Evolutionary conservation across 2,329 filamentous ascomycete species (phyloP), one percentile per base, ranked within the genome.

Genomic region (Cladosporium sp.): DNA sequence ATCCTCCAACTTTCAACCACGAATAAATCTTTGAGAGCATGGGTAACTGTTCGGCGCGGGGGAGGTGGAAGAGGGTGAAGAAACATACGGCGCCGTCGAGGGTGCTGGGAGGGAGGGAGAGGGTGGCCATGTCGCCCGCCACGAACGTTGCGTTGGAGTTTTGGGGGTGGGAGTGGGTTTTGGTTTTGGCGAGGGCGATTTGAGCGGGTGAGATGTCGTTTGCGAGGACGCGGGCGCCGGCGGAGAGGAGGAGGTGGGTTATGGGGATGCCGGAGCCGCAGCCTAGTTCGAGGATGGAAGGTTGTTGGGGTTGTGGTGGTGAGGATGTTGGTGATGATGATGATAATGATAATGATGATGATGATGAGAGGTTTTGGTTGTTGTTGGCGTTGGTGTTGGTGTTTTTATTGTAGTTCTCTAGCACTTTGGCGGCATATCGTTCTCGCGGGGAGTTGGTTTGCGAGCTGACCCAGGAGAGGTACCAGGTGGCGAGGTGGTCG

Each of bases 211-310:
- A 73, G 46, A 73, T 71, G 58, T 72, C 71, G 65, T 72, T 72
- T 2, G 67, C 70, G 13, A 67, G 39, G 0, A 73, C 72, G 63
- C 16, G 58, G 10, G 67, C 67, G 59, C 69, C 69, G 14, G 48
- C 61, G 25, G 69, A 60, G 39, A 74, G 67, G 26, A 76, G 71
- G 48, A 70, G 66, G 23, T 67, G 65, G 1, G 70, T 69, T 14
- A 70, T 66, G 11, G 79, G 79, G 0, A 78, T 66, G 5, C 79
- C 79, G 28, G 78, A 74, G 36, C 79, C 79, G 65, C 78, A 80
- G 63, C 80, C 79, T 34, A 81, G 69, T 65, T 81, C 79, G 6
- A 81, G 76, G 21, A 80, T 64, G 6, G 32, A 32, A 3, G 59
- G 18, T 30, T 65, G 25, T 3, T 66, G 46, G 5, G 21, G 3